phyloP scores from a whole-genome alignment of 176 grass and related monocot genomes.

The Paspalum vaginatum region DNA sequence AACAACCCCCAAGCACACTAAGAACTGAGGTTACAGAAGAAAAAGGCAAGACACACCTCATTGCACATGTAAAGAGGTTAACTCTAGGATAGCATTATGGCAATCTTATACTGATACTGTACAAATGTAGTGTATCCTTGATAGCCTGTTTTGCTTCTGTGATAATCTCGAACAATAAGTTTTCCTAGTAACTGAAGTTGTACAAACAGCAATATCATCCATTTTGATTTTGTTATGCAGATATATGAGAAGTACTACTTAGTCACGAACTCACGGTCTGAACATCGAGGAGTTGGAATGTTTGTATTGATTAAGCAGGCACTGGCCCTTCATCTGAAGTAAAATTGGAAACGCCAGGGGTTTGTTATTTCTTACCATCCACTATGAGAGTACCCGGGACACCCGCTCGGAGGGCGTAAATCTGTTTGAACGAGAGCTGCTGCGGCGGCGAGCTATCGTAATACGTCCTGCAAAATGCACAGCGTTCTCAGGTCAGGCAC shows the following conservation, averaged over 20 bases:
- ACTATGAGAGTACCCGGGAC: conserved; percentile 84
- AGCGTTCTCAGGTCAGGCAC: conserved; percentile 33
- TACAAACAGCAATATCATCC: not conserved
- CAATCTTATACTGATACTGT: conserved; percentile 6
- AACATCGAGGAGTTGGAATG: not conserved
- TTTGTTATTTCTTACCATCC: conserved; percentile 59
- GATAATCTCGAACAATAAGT: not conserved
- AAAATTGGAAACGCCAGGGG: not conserved
- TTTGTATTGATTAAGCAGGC: not conserved
- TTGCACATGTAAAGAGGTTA: not conserved
- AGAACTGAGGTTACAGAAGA: not conserved
- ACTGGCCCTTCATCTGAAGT: not conserved
- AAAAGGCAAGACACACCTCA: not conserved
- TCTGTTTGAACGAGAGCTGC: conserved; percentile 72
- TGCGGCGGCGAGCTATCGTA: conserved; percentile 41
- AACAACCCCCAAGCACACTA: conserved; percentile 25
- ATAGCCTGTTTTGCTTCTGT: not conserved
- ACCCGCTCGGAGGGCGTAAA: conserved; percentile 58
- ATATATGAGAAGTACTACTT: not conserved
- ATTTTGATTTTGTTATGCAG: not conserved
- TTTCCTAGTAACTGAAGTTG: conserved; percentile 10
- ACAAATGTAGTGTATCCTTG: not conserved
- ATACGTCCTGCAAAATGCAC: conserved; percentile 45
- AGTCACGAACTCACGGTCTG: not conserved
- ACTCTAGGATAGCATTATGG: not conserved